phyloP scores from a whole-genome alignment of 441 rosid species.

The Pelargonium cotyledonis region DNA sequence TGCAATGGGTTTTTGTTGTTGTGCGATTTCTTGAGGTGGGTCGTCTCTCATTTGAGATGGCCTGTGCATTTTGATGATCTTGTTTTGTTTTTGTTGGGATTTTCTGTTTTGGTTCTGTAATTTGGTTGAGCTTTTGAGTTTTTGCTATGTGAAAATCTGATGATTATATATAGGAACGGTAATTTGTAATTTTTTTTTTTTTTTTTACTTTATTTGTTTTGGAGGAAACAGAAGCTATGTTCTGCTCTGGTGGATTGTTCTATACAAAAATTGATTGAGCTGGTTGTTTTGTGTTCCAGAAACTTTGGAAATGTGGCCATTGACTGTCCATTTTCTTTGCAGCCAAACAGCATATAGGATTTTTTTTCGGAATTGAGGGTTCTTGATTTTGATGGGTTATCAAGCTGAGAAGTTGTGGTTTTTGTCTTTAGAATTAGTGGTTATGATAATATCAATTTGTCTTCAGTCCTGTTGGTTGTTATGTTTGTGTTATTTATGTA shows the following conservation, averaged over 20 bases:
- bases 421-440: background rate
- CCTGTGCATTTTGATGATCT: background rate
- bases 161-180: background rate
- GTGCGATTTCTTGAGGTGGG: slow-evolving; percentile 11
- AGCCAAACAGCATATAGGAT: background rate
- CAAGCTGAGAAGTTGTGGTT: background rate
- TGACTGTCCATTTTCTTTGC: background rate
- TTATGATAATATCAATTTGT: background rate
- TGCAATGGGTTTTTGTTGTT: slow-evolving; percentile 5
- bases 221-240: background rate
- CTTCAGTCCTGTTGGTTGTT: background rate
- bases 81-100: background rate
- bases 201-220: background rate
- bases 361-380: background rate
- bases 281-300: background rate
- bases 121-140: background rate
- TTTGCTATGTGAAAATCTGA: background rate
- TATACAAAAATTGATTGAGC: background rate
- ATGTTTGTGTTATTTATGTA: background rate
- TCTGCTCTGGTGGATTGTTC: background rate
- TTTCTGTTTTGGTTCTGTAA: background rate
- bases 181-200: background rate
- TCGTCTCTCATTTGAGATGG: slow-evolving; percentile 3
- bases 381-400: too few relatives aligned
- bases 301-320: slow-evolving; percentile 9